Percentiles rank a stretch among this genome's conserved stretches.
phyloP scores from a whole-genome alignment of 176 grass and related monocot genomes.

The Rhipidocladum racemiflorum region DNA sequence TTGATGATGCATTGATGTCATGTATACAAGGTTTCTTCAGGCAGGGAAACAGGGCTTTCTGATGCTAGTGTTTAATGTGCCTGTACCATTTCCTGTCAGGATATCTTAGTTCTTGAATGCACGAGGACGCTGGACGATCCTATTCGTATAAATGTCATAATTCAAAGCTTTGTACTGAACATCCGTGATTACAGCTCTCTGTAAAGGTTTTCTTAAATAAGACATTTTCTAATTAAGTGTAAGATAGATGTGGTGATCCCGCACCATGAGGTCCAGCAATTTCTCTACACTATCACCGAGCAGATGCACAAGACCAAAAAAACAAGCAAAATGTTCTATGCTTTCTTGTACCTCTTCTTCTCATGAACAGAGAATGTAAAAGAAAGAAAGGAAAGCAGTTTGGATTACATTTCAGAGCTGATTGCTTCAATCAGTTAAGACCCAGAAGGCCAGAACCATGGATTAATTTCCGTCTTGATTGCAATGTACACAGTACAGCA shows the following conservation, averaged over 20 bases:
- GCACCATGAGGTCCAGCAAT: not conserved
- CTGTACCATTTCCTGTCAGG: not conserved
- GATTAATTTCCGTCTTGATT: not conserved
- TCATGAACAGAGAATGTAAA: not conserved
- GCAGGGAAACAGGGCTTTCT: not conserved
- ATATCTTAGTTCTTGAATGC: conserved; percentile 6
- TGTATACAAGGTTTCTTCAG: not conserved
- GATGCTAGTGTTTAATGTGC: not conserved
- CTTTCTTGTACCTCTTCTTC: not conserved
- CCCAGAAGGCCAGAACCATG: not conserved
- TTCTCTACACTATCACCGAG: not conserved
- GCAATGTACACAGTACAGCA: not conserved
- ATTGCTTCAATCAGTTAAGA: not conserved
- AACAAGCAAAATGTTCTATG: not conserved
- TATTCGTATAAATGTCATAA: not conserved
- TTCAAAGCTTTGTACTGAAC: not conserved
- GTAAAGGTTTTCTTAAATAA: not conserved
- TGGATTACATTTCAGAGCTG: not conserved
- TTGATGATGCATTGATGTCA: not conserved
- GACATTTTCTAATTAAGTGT: not conserved
- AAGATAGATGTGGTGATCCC: not conserved
- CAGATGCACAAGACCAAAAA: not conserved
- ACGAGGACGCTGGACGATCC: not conserved
- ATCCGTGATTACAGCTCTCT: not conserved
- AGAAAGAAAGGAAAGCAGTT: not conserved